Percentiles rank a stretch among this genome's conserved stretches.
Evolutionary conservation across 2,329 filamentous ascomycete genomes (phyloP).

Genomic region (Epichloe brachyelytri): DNA sequence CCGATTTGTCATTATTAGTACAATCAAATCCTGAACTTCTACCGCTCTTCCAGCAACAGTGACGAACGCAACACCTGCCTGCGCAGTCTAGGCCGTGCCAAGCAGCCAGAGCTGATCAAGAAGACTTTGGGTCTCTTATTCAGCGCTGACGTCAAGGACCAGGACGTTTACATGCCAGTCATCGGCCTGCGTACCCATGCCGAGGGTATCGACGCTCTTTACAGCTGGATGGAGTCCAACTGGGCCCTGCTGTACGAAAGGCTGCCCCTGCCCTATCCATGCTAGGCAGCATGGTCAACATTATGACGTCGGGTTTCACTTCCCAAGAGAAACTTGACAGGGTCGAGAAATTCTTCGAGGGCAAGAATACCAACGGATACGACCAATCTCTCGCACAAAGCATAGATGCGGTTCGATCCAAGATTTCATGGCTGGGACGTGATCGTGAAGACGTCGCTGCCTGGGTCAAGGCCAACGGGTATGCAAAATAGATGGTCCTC

Average conservation of each 20-base stretch:
- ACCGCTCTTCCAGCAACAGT: constrained; percentile 52
- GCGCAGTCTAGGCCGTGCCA: constrained; percentile 67
- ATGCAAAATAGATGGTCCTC: constrained; percentile 1
- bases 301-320: constrained; percentile 72
- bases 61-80: constrained; percentile 90
- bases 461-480: constrained; percentile 15
- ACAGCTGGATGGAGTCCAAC: constrained; percentile 71
- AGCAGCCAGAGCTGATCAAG: constrained; percentile 67
- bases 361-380: constrained; percentile 73
- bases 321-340: constrained; percentile 60
- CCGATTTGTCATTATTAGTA: constrained; percentile 37
- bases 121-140: constrained; percentile 64
- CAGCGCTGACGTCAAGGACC: constrained; percentile 75
- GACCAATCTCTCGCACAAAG: constrained; percentile 85
- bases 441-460: constrained; percentile 13
- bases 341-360: constrained; percentile 68
- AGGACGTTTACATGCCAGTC: constrained; percentile 86
- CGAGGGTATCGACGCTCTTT: constrained; percentile 68
- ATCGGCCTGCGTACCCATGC: constrained; percentile 64
- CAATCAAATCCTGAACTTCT: constrained; percentile 62
- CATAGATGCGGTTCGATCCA: constrained; percentile 71
- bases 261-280: constrained; percentile 80
- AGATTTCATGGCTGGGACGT: constrained; percentile 30
- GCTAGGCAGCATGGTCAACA: constrained; percentile 70
- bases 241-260: constrained; percentile 76